Percentiles rank a stretch among this genome's conserved stretches.
Evolutionary conservation across 345 rosid genomes (phyloP).

Genomic region (Hibiscus trionum): DNA sequence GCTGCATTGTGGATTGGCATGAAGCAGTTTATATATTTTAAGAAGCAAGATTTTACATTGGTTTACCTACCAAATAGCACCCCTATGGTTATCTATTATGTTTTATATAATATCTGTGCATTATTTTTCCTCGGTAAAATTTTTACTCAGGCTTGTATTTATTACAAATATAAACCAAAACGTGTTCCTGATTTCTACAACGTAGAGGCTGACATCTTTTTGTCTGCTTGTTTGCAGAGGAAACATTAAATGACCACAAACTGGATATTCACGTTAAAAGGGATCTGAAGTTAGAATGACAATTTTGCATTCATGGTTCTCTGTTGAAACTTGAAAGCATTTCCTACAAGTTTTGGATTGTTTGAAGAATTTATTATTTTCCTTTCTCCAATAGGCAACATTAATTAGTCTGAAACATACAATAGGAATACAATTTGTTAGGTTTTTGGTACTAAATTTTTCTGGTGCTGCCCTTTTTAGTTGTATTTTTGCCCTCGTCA

Average conservation of each 20-base stretch:
- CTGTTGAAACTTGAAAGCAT: background rate
- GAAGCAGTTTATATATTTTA: background rate
- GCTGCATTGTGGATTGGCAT: background rate
- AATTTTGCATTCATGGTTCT: background rate
- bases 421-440: background rate
- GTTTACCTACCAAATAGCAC: too few species aligned
- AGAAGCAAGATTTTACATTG: too few species aligned
- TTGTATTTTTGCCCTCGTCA: too few species aligned
- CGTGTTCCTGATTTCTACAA: background rate
- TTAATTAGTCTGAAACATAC: background rate
- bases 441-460: background rate
- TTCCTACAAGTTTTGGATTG: background rate
- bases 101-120: too few species aligned
- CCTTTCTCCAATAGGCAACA: background rate
- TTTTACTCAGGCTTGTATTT: background rate
- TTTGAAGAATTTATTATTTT: background rate
- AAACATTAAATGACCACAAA: constrained; percentile 4
- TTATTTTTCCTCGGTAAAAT: background rate
- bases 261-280: background rate
- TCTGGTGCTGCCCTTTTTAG: background rate
- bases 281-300: background rate
- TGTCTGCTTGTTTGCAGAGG: background rate
- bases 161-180: background rate
- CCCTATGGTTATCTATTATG: too few species aligned
- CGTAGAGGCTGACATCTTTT: background rate